Base-by-base conservation (phyloP, 768 basidiomycete genomes). In the Tylopilus rubrobrunneus region DNA sequence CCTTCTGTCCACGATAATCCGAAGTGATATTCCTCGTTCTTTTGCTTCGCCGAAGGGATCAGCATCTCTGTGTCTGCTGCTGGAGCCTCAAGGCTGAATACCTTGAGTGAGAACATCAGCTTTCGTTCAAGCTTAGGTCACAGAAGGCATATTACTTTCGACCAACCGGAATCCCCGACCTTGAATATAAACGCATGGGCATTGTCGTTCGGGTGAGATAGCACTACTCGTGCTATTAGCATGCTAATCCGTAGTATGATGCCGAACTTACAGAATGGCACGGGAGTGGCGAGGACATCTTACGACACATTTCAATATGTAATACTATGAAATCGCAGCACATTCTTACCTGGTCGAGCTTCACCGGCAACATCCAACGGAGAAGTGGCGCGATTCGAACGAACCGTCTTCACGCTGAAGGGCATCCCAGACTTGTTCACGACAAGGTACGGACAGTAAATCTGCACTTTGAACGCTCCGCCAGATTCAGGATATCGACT, bases 1-100 rank as follows among this genome's bases (percentile, higher is more conserved):
- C 95, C 97, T 70, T 96, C 94, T 17, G 82, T 79, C 83, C 95
- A 98, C 5, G 93, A 95, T 37, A 99, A 62, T 2, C 96, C 97
- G 44, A 91, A 70, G 66, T 94, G 89, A 49, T 85, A 78, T 65
- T 86, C 83, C 45, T 89, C 84, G 3, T 78, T 72, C 57, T 76
- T 83, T 49, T 84, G 84, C 29, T 74, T 75, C 41, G 79, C 72
- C 9, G 87, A 85, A 2, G 84, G 76, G 40, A 93, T 78, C 34
- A 85, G 80, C 47, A 98, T 73, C 54, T 87, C 87, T 45, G 84
- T 87, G 58, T 97, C 93, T n/a, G 93, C 93, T 1, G 86, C 80
- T 21, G 95, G 90, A 3, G 95, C 92, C 62, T 98, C 97, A 46
- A 98, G 78, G 56, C 92, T 88, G 51, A 98, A 72, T n/a, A 84